Base-by-base conservation (phyloP, 495 filamentous ascomycete species). In the Pyrenopolyporus hunteri region DNA sequence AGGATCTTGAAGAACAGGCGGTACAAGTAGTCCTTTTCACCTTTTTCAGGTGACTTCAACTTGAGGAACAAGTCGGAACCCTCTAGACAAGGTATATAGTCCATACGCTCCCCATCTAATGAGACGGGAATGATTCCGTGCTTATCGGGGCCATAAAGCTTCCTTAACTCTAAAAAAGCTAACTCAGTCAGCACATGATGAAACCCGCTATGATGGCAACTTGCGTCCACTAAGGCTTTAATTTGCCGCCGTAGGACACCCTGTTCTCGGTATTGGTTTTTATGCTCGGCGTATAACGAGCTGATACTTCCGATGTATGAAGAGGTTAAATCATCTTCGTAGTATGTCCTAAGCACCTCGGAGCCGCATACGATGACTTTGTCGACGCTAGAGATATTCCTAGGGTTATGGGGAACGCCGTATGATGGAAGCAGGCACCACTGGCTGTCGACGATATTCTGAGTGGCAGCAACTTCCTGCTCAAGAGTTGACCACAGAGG, bases 101-200 rank as follows among this genome's bases (percentile, higher is more conserved):
- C 19, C 13, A 29, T 13, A 16, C 5, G 28, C 0, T 35, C 40
- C 14, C 16, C 28, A 17, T 29, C 40, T 1, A 55, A 29, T 23
- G 51, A 17, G 13, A 55, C 39, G 3, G 51, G 20, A 23, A 55
- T 45, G 28, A 55, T 45, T 6, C 19, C 51, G 19, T 45, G 11
- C 3, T 35, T 9, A 13, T 20, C 9, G 14, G 1, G 51, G n/a
- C 37, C 19, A 11, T n/a, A 7, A 26, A 19, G 16, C 1, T 2
- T 19, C 28, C 51, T 35, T 2, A 44, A n/a, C 17, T 36, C 36
- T 3, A 45, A 28, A 28, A 55, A 55, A 5, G 39, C 39, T 44
- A 55, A 28, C 6, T 55, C 51, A 35, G 51, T 55, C 6, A 55
- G 39, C 8, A 55, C 51, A 55, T 45, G 51, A 55, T 55, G 51